Percentiles rank a stretch among this genome's conserved stretches.
phyloP scores from a whole-genome alignment of 176 grass and related monocot species.

The Hordeum marinum region DNA sequence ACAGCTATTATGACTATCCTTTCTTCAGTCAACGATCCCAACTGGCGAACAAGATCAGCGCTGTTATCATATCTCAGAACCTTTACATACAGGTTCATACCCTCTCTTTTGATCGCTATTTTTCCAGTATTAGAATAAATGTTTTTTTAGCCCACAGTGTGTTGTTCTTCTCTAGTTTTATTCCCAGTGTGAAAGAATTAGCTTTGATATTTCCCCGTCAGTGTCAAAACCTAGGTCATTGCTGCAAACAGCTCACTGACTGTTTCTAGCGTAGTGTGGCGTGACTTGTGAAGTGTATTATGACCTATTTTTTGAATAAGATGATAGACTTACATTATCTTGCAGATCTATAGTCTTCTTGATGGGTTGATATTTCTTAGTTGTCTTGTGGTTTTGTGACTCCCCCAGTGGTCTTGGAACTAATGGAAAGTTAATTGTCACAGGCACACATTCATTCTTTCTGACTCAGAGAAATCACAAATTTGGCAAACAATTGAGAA shows the following conservation, averaged over 20 bases:
- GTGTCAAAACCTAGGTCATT: neutral
- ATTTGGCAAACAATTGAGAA: conserved; percentile 85
- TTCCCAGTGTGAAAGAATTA: neutral
- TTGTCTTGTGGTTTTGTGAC: neutral
- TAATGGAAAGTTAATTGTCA: conserved; percentile 18
- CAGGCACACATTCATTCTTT: conserved; percentile 92
- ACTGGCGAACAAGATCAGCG: conserved; percentile 91
- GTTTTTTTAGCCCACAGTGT: neutral
- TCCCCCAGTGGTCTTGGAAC: neutral
- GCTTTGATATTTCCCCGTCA: neutral
- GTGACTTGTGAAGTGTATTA: conserved; percentile 3
- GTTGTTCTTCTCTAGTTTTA: neutral
- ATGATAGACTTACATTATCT: neutral
- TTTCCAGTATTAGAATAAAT: neutral
- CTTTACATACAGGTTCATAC: conserved; percentile 88
- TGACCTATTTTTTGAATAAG: neutral
- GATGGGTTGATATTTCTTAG: neutral
- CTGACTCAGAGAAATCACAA: conserved; percentile 63
- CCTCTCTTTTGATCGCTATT: neutral
- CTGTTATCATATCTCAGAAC: conserved; percentile 67
- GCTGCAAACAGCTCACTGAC: neutral
- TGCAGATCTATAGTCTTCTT: conserved; percentile 4
- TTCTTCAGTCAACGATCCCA: conserved; percentile 71
- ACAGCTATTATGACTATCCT: conserved; percentile 66
- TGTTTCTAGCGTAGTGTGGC: neutral